Evolutionary conservation across 192 early-diverging fungal species (phyloP).

Genomic region (Phycomyces nitens): DNA sequence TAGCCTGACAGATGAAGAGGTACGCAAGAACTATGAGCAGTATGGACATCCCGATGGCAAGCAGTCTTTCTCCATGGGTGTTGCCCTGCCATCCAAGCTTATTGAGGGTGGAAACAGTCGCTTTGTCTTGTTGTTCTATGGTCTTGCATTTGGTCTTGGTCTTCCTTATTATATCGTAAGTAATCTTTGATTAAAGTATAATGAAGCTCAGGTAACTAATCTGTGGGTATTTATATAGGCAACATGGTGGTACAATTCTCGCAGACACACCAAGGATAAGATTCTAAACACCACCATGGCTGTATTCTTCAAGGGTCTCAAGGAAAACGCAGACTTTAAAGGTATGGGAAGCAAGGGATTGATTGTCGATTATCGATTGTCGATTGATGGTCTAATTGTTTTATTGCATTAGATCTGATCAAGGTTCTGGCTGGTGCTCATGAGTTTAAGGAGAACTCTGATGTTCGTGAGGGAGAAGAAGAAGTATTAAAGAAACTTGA

Average conservation of each 20-base stretch:
- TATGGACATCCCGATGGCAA: conserved; percentile 97
- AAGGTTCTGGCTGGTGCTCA: conserved; percentile 71
- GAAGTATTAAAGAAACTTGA: conserved; percentile 40
- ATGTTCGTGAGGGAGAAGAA: conserved; percentile 42
- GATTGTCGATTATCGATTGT: not conserved
- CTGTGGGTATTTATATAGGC: conserved; percentile 43
- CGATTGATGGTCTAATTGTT: not conserved
- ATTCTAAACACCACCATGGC: conserved; percentile 90
- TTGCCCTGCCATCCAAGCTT: conserved; percentile 89
- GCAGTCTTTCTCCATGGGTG: conserved; percentile 86
- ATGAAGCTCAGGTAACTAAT: conserved; percentile 6
- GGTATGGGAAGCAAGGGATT: conserved; percentile 2
- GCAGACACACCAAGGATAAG: conserved; percentile 83
- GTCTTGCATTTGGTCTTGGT: conserved; percentile 80
- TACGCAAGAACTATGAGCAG: conserved; percentile 89
- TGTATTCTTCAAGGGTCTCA: conserved; percentile 84
- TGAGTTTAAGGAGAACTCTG: conserved; percentile 65
- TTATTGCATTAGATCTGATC: conserved; percentile 50
- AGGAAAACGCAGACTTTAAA: conserved; percentile 53
- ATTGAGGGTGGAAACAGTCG: conserved; percentile 82
- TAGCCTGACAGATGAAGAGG: conserved; percentile 87
- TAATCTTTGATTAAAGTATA: not conserved
- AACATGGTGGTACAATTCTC: conserved; percentile 93
- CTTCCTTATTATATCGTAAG: conserved; percentile 83
- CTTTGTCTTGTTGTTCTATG: conserved; percentile 84